Base-by-base conservation (phyloP, 192 early-diverging fungal genomes). In the Mortierella alpina region DNA sequence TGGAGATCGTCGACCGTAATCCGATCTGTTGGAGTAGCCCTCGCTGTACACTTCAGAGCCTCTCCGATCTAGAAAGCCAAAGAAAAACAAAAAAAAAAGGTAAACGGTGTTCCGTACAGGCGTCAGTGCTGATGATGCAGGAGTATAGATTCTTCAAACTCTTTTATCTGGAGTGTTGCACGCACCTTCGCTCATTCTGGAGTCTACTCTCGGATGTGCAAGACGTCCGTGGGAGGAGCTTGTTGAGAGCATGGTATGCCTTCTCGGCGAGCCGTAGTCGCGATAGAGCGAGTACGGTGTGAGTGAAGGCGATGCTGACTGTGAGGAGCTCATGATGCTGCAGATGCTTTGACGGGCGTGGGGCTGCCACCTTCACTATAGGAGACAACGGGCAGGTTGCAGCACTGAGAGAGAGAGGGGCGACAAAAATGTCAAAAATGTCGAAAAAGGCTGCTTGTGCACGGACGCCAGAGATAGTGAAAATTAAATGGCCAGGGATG, bases 1-100 rank as follows among this genome's bases (percentile, higher is more conserved):
- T 2, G 67, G 61, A 14, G 68, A 80, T 14, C 65, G 31, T 31
- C 31, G 56, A 18, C 47, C n/a, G 41, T 67, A 42, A 7, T 67
- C 76, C 7, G 70, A 80, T 18, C 65, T 52, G n/a, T 69, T 68
- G 10, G 59, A 80, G 44, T 70, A 71, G 7, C 17, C 53, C 49
- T 72, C 76, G 17, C 76, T 80, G 64, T 80, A 80, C 11, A 65
- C 53, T n/a, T 80, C 69, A 41, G 76, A 80, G 46, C 61, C 31
- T 63, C 70, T 45, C 8, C 53, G 52, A 6, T 31, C 31, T 31
- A 31, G 31, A 31, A 31, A 31, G 31, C 1, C 31, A 31, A 31
- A 31, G 31, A 31, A 31, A 31, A 31, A 31, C 31, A 31, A 31
- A 3, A 31, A 1, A 3, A 31, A n/a, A n/a, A n/a, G n/a, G n/a